Conservation (phyloP, 2,329 filamentous ascomycete species). For the Niveomyces coronatus region DNA sequence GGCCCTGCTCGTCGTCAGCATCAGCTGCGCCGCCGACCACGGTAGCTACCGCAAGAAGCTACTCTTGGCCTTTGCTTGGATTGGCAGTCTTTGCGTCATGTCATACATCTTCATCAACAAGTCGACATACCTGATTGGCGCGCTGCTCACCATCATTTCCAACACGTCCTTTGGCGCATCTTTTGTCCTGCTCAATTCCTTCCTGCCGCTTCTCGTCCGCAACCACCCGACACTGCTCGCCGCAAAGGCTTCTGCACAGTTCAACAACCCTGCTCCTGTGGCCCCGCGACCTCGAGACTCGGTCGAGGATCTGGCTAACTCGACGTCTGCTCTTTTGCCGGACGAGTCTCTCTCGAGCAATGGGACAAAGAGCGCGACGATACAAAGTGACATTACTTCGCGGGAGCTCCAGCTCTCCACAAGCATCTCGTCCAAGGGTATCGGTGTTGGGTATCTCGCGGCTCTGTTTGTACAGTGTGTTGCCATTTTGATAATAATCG, state of each 20-base stretch:
- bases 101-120: slow-evolving; percentile 71
- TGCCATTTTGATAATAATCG: slow-evolving; percentile 66
- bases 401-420: slow-evolving; percentile 73
- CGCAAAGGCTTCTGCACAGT: slow-evolving; percentile 19
- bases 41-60: slow-evolving; percentile 85
- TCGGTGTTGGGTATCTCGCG: slow-evolving; percentile 87
- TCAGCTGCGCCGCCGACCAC: slow-evolving; percentile 92
- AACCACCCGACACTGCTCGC: slow-evolving; percentile 54
- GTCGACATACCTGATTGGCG: slow-evolving; percentile 68
- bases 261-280: slow-evolving; percentile 22
- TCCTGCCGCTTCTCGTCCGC: slow-evolving; percentile 80
- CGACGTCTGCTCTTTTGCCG: slow-evolving; percentile 38
- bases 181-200: slow-evolving; percentile 92
- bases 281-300: slow-evolving; percentile 26
- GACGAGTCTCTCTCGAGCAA: slow-evolving; percentile 18
- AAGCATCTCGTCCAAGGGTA: slow-evolving; percentile 81
- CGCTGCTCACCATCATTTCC: slow-evolving; percentile 74
- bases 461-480: slow-evolving; percentile 76
- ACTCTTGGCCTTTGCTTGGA: slow-evolving; percentile 72
- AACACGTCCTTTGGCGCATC: slow-evolving; percentile 94
- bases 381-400: slow-evolving; percentile 43
- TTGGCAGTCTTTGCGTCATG: slow-evolving; percentile 78
- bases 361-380: slow-evolving; percentile 27
- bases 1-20: slow-evolving; percentile 84
- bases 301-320: slow-evolving; percentile 24